These are phyloP conservation scores for Russula sp. DNA, from an alignment of 768 basidiomycete genomes.

Conservation along the genomic window DNA sequence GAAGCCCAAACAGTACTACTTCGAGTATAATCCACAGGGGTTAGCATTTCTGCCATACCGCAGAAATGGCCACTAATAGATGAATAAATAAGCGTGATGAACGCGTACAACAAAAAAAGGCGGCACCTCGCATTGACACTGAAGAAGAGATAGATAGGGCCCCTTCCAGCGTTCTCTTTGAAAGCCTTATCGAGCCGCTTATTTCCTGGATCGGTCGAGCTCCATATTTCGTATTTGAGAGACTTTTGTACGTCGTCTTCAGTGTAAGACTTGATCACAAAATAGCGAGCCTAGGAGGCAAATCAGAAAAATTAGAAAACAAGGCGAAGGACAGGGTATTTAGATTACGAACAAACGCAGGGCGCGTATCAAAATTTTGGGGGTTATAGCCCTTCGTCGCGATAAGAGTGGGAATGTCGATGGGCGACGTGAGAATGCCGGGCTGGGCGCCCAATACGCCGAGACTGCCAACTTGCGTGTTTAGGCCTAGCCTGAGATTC, in stretches of 20 bases:
- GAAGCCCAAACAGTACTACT: slow-evolving; percentile 98
- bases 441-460: slow-evolving; percentile 31
- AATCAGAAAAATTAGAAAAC: slow-evolving; percentile 15
- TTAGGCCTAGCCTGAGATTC: slow-evolving; percentile 18
- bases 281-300: slow-evolving; percentile 67
- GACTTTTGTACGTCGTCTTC: slow-evolving; percentile 99
- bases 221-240: slow-evolving; percentile 96
- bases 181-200: slow-evolving; percentile 97
- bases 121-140: slow-evolving; percentile 85
- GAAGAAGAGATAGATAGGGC: slow-evolving; percentile 97
- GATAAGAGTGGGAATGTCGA: slow-evolving; percentile 82
- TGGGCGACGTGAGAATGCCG: slow-evolving; percentile 50
- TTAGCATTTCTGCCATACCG: slow-evolving; percentile 98
- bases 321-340: not conserved
- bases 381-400: slow-evolving; percentile 91
- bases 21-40: slow-evolving; percentile 87
- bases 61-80: slow-evolving; percentile 84
- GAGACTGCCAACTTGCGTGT: slow-evolving; percentile 32
- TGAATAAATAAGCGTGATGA: not conserved
- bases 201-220: slow-evolving; percentile 94
- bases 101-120: not conserved
- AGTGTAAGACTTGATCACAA: slow-evolving; percentile 98
- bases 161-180: slow-evolving; percentile 85
- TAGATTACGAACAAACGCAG: slow-evolving; percentile 53
- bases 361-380: slow-evolving; percentile 70